Percentiles rank a stretch among this genome's conserved stretches.
Evolutionary conservation across 2,329 filamentous ascomycete genomes (phyloP).

Genomic region (Thelonectria rubi): DNA sequence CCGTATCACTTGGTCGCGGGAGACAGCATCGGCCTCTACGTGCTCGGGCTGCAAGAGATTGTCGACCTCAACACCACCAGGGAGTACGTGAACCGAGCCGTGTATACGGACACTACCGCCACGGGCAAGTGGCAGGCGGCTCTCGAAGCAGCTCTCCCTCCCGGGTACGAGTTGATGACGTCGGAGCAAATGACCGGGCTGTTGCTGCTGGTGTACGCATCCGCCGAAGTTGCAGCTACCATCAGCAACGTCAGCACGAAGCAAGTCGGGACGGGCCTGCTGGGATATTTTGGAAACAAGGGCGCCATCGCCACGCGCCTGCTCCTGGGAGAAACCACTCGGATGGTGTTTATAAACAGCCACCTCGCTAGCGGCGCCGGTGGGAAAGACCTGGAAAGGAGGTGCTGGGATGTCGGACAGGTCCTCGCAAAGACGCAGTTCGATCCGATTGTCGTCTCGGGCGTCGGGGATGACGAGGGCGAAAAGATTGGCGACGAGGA

Average conservation of each 20-base stretch:
- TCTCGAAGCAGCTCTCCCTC: conserved; percentile 76
- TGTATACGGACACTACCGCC: conserved; percentile 76
- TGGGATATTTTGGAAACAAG: conserved; percentile 97
- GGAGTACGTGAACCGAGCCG: conserved; percentile 73
- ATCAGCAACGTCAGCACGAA: conserved; percentile 85
- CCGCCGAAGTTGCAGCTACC: conserved; percentile 75
- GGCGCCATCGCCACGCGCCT: conserved; percentile 85
- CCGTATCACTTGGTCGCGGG: conserved; percentile 61
- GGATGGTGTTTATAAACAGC: conserved; percentile 88
- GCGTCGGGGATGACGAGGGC: conserved; percentile 71
- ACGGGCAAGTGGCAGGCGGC: conserved; percentile 84
- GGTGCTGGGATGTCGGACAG: conserved; percentile 90
- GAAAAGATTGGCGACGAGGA: conserved; percentile 88
- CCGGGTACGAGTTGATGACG: conserved; percentile 78
- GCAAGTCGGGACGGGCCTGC: conserved; percentile 85
- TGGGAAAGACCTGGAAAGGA: conserved; percentile 77
- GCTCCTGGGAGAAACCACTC: conserved; percentile 87
- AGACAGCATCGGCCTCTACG: conserved; percentile 86
- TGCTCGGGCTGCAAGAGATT: conserved; percentile 90
- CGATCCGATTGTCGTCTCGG: conserved; percentile 72
- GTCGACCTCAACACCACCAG: conserved; percentile 83
- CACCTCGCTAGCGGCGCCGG: conserved; percentile 91
- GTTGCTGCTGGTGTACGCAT: conserved; percentile 85
- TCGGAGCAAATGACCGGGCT: conserved; percentile 89
- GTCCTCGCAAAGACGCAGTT: conserved; percentile 82